Evolutionary conservation across 2,329 filamentous ascomycete species (phyloP), one percentile per base, ranked within the genome.

Genomic region (Fusarium pseudonygamai): DNA sequence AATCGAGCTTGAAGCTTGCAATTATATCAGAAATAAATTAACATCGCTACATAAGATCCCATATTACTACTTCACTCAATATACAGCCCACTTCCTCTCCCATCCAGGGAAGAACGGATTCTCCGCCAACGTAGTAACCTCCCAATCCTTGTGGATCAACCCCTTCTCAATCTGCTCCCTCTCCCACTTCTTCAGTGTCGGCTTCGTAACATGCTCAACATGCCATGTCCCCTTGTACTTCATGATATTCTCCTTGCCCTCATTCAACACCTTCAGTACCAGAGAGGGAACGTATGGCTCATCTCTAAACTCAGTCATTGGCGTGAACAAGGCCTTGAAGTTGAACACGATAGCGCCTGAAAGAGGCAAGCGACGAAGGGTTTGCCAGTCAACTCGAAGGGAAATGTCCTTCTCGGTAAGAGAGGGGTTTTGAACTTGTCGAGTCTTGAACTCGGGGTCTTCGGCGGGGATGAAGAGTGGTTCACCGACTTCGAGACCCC

Each of bases 341-440:
- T 96, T 97, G 84, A 97, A 97, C 0, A 94, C 88, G 4, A 97
- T 85, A 0, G 88, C 92, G 0, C 89, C 93, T 0, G 92, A 94
- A 0, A 97, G 84, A 0, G 94, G 94, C 0, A 97, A 83, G 6
- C 94, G 89, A 4, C 94, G 90, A 8, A 97, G 84, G 0, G 94
- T 97, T 82, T 97, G 95, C 93, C 94, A 97, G 80, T 97, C 94
- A 4, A 96, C 93, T 9, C 94, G 89, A 3, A 97, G 84, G 69
- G 92, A 84, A 71, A 93, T 85, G 39, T 93, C 88, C 0, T 88
- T 85, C 5, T 90, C 78, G 2, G 82, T 83, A 11, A 96, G 83
- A 26, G 84, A 81, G 0, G 86, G 83, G 52, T 89, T 84, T 71
- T 95, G 92, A 1, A 82, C 79, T 2, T 85, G 82, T 24, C 93